Base-by-base conservation (phyloP, 1,284 basidiomycete genomes). In the Ganoderma resinaceum region DNA sequence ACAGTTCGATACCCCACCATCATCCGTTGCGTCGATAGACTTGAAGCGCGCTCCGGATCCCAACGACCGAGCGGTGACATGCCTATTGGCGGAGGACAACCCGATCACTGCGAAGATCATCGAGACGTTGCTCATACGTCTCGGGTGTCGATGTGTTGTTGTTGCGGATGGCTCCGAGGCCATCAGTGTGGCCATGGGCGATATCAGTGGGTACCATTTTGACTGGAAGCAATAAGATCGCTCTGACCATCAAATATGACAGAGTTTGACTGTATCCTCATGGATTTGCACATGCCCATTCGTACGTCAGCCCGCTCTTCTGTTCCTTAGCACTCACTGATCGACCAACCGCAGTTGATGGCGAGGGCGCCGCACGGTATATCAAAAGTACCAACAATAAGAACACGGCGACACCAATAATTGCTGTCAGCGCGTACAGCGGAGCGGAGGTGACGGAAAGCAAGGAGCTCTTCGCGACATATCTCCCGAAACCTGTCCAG, bases 91-190 rank as follows among this genome's bases (percentile, higher is more conserved):
- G 0, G 98, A 99, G 79, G 96, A 99, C 78, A 99, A 99, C 77
- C 97, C 97, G 0, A 98, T 97, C 75, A 96, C 95, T 0, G 95
- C 93, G 65, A 97, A 96, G 85, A 97, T 98, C 60, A 91, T 99
- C 67, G 97, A 99, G 81, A 98, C 95, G 0, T 82, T 99, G 60
- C 87, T 99, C 62, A 92, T 93, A 68, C 91, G 96, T 55, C 87
- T 99, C 72, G 97, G 97, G 1, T 98, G 96, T 80, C 91, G 96
- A 23, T 96, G 95, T 79, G 92, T 98, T 2, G 92, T 97, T 7
- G 97, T 98, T 26, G 90, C 95, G 63, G 96, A 99, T 81, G 98
- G 97, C 16, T 96, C 96, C 6, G 96, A 98, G 78, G 97, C 97
- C 29, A 93, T 99, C 73, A 96, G 96, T 73, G 92, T 97, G 68